Evolutionary conservation across 441 rosid species (phyloP), one percentile per base, ranked within the genome.

Genomic region (Erodium texanum): DNA sequence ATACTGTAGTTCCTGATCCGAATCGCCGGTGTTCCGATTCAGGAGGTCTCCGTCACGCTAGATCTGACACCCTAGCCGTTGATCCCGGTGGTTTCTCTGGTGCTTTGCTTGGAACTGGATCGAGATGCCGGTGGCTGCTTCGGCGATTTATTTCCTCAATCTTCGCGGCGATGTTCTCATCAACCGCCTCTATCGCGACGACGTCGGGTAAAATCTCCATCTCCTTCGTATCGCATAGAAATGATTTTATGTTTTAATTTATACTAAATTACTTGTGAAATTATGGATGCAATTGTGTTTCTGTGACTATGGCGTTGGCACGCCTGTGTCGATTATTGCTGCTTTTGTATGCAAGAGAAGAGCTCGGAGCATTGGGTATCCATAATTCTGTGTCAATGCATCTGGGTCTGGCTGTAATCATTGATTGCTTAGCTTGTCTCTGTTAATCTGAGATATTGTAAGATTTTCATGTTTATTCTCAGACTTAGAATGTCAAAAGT

Each of bases 101-200:
- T 27, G 32, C 32, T 27, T 27, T 27, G 34, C 34, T 29, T 29
- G 34, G 34, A 29, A 29, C 34, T 38, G 45, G 59, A 6, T 52
- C 20, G 62, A 54, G 62, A 54, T 54, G 62, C 62, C 62, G 62
- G 62, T 54, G 62, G 62, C 62, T 54, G 62, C 62, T 54, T 54
- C 62, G 62, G 20, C 62, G 8, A 10, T 54, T n/a, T 54, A 54
- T 10, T 94, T 94, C 83, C 78, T 94, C 52, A 94, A 94, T 81
- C 94, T 94, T 77, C 92, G 98, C 38, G 98, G 98, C 71, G 97
- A 94, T 80, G 93, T 94, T 71, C 98, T 94, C 80, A 94, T 94
- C 80, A 94, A 94, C 77, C 97, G 98, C 75, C 92, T 90, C 64
- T 94, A 92, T 76, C 92, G 98, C 38, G 98, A 94, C 70, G 98